Evolutionary conservation across 768 basidiomycete genomes (phyloP), one percentile per base, ranked within the genome.

Genomic region (Collybiopsis luxurians): DNA sequence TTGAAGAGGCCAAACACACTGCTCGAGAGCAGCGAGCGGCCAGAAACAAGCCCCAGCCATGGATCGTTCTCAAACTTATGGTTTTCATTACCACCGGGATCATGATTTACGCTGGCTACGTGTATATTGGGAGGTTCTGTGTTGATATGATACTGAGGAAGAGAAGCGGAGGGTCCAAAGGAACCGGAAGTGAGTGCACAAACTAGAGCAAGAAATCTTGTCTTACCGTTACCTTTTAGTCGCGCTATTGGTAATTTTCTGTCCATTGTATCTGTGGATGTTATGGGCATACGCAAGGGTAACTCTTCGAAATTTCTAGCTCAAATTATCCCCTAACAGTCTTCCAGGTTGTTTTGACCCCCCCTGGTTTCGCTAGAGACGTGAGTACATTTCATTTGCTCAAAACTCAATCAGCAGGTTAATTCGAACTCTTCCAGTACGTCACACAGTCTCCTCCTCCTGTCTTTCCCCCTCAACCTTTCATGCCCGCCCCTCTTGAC

Each of bases 211-310:
- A 7, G 24, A 21, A 42, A 30, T 6, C 48, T 4, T 26, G 43
- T 26, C 2, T 49, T 24, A n/a, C 17, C 13, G 28, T 36, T 15
- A 46, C 39, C 28, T 17, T 44, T 58, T 46, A 95, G 92, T 90
- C 58, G 84, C 75, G 2, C 78, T 90, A 56, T 66, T 95, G 50
- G 76, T 80, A 1, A 78, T 86, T 0, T 94, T 86, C 64, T 73
- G 71, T 36, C 56, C 89, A 4, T 64, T 95, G 21, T 82, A 81
- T 45, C 60, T 86, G n/a, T 82, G 92, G 81, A 79, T 84, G 77
- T 43, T 86, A 0, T 94, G 92, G 92, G 80, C 86, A 13, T 96
- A 95, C 71, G 55, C 79, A 21, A 84, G 81, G 79, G 92, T 67
- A 23, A 21, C 31, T 26, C 52, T 7, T 26, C 21, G 24, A 17